Evolutionary conservation across 257 asterid species (phyloP).

Genomic region (Solanum sparsipilum): DNA sequence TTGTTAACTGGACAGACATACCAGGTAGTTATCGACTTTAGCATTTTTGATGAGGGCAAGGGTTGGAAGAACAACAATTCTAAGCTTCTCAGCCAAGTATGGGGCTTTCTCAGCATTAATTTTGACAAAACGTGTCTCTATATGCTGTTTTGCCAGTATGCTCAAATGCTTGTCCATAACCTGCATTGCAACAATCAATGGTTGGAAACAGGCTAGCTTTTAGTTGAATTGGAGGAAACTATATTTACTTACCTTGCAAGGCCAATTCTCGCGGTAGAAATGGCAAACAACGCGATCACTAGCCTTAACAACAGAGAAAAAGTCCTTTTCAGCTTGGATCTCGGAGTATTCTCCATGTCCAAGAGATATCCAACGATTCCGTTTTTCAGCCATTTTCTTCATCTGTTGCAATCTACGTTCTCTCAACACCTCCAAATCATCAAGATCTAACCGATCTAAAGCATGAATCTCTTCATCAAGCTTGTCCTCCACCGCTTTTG

Average conservation of each 20-base stretch:
- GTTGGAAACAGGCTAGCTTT: no score
- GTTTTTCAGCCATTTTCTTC: slow-evolving; percentile 98
- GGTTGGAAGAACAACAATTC: slow-evolving; percentile 85
- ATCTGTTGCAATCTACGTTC: slow-evolving; percentile 93
- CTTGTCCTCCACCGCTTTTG: slow-evolving; percentile 90
- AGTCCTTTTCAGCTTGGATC: slow-evolving; percentile 85
- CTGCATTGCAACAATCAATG: slow-evolving; percentile 14
- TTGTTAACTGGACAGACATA: slow-evolving; percentile 9
- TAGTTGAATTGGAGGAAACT: neutral
- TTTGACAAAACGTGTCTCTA: slow-evolving; percentile 89
- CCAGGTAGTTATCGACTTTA: slow-evolving; percentile 95
- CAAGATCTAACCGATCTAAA: slow-evolving; percentile 67
- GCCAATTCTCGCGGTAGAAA: slow-evolving; percentile 98
- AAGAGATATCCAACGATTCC: slow-evolving; percentile 75
- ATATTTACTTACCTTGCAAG: slow-evolving; percentile 69
- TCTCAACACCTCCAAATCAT: slow-evolving; percentile 75
- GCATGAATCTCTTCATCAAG: slow-evolving; percentile 86
- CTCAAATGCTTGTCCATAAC: slow-evolving; percentile 89
- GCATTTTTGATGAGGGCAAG: slow-evolving; percentile 83
- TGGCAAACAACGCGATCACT: slow-evolving; percentile 98
- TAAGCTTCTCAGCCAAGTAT: slow-evolving; percentile 81
- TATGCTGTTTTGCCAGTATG: slow-evolving; percentile 76
- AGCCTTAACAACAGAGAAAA: slow-evolving; percentile 80
- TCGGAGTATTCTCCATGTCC: slow-evolving; percentile 96
- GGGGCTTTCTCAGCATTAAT: slow-evolving; percentile 92